A percentile compares a stretch with the other conserved stretches of the same genome.
These are phyloP conservation scores for Aspergillus cavernicola DNA, from an alignment of 495 filamentous ascomycete species.

Conservation along the genomic window DNA sequence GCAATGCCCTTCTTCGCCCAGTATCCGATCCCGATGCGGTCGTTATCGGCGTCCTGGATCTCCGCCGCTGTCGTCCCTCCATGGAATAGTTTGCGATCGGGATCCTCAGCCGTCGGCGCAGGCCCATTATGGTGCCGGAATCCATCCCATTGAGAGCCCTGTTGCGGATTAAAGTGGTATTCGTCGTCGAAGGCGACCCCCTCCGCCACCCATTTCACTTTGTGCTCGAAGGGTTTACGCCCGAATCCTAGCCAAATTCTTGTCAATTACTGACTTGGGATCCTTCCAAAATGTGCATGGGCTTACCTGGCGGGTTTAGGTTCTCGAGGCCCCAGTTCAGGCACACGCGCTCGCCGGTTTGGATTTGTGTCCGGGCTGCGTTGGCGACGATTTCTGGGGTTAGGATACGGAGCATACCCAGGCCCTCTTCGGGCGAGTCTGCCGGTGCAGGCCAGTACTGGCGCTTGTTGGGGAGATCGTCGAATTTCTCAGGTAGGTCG, in stretches of 20 bases:
- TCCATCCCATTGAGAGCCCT: conserved; percentile 75
- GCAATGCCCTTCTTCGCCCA: conserved; percentile 52
- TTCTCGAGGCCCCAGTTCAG: conserved; percentile 52
- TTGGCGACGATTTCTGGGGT: conserved; percentile 46
- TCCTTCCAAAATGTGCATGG: no score
- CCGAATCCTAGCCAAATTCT: conserved; percentile 53
- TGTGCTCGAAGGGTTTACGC: conserved; percentile 53
- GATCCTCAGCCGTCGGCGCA: conserved; percentile 31
- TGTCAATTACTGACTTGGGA: no score
- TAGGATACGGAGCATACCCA: conserved; percentile 51
- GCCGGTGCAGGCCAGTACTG: conserved; percentile 45
- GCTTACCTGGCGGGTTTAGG: conserved; percentile 42
- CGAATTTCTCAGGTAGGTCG: conserved; percentile 36
- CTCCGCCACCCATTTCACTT: conserved; percentile 49
- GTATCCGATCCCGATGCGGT: conserved; percentile 48
- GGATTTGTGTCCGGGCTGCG: conserved; percentile 45
- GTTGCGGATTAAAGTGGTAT: conserved; percentile 72
- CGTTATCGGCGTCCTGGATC: conserved; percentile 48
- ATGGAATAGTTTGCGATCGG: conserved; percentile 45
- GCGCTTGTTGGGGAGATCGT: conserved; percentile 48
- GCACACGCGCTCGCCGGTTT: conserved; percentile 46
- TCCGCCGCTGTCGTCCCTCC: conserved; percentile 50
- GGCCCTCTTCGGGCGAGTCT: conserved; percentile 46
- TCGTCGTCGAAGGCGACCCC: conserved; percentile 62
- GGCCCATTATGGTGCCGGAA: conserved; percentile 56